Evolutionary conservation across 345 rosid species (phyloP).

Genomic region (Melastoma malabathricum): DNA sequence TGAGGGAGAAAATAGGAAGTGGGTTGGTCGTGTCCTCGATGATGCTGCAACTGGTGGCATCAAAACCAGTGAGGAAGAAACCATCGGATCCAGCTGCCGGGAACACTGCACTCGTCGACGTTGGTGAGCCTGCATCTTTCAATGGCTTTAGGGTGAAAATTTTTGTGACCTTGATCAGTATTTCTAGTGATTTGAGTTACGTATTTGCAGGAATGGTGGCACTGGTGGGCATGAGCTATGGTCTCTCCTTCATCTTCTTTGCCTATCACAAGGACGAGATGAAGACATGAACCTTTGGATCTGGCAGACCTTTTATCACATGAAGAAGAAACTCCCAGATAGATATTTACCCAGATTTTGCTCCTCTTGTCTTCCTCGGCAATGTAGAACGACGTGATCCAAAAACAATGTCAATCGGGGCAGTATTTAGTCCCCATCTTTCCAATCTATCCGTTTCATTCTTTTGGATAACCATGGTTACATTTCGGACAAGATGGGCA

Average conservation of each 20-base stretch:
- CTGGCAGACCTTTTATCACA: too few species aligned
- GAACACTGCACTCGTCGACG: constrained; percentile 11
- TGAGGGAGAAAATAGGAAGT: constrained; percentile 75
- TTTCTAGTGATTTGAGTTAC: background rate
- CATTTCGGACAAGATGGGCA: too few species aligned
- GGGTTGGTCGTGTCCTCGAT: constrained; percentile 50
- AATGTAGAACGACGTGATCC: too few species aligned
- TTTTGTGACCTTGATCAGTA: too few species aligned
- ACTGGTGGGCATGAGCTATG: constrained; percentile 35
- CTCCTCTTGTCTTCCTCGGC: too few species aligned
- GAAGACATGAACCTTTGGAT: constrained; percentile 11
- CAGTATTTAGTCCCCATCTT: too few species aligned
- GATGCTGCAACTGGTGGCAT: constrained; percentile 40
- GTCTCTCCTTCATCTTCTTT: constrained; percentile 50
- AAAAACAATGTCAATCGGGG: too few species aligned
- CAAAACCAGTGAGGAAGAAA: constrained; percentile 5
- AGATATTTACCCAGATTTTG: too few species aligned
- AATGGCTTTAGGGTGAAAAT: too few species aligned
- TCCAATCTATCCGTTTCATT: too few species aligned
- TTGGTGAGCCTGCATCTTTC: constrained; percentile 20
- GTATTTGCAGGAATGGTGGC: constrained; percentile 33
- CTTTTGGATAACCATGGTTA: too few species aligned
- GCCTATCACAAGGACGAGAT: constrained; percentile 27
- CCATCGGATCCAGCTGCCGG: background rate
- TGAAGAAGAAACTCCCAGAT: too few species aligned